A percentile compares a stretch with the other conserved stretches of the same genome.
Conservation (phyloP, 1,139 yeast species). For the Scheffersomyces segobiensis region DNA sequence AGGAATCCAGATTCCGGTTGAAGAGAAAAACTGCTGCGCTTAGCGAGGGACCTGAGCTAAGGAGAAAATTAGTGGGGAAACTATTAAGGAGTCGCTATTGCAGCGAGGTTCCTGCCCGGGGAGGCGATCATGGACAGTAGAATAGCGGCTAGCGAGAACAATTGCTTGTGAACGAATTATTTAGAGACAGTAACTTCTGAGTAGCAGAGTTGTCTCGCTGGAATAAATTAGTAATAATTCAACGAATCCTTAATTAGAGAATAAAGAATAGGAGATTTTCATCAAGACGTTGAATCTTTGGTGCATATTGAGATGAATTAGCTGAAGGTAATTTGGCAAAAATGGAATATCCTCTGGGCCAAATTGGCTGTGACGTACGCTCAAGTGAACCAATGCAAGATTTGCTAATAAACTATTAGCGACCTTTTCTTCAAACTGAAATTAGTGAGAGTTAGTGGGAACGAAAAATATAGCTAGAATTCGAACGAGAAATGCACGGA, state of each 20-base stretch:
- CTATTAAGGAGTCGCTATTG: not conserved
- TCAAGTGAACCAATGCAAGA: not conserved
- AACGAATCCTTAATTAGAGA: not conserved
- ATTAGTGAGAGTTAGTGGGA: not conserved
- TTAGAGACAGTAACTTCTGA: not conserved
- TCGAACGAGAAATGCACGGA: not conserved
- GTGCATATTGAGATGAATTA: not conserved
- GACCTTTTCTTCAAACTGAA: not conserved
- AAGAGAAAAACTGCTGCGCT: not conserved
- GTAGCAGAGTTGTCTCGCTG: too few species aligned
- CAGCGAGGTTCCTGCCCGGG: too few species aligned
- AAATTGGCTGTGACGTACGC: not conserved
- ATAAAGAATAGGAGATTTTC: not conserved
- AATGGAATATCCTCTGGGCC: not conserved
- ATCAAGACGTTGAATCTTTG: not conserved
- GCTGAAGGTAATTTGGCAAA: not conserved
- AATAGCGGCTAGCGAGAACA: not conserved
- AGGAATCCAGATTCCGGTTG: not conserved
- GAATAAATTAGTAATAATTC: too few species aligned
- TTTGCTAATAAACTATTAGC: not conserved
- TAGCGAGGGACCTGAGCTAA: not conserved
- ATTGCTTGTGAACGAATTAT: not conserved
- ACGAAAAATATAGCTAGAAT: too few species aligned
- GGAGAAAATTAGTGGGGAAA: not conserved
- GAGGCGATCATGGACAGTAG: too few species aligned